Evolutionary conservation across 352 stramenopile genomes (phyloP).

Genomic region (Salisapilia sapeloensis): DNA sequence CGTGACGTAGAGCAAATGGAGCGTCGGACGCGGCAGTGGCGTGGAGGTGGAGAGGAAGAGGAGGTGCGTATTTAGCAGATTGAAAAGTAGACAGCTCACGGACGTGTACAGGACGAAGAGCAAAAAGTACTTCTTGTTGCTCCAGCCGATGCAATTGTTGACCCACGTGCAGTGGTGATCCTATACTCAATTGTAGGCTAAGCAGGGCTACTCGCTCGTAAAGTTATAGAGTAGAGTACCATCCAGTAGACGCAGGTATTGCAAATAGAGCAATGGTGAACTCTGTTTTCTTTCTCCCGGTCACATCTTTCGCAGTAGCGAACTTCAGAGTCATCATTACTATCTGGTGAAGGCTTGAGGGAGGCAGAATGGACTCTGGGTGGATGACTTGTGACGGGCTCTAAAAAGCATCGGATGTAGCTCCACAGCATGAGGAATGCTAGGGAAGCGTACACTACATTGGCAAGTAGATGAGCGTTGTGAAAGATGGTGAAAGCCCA

Average conservation of each 20-base stretch:
- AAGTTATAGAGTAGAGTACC: too few species aligned
- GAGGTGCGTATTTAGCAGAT: constrained; percentile 13
- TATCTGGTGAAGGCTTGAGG: constrained; percentile 5
- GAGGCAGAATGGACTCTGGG: constrained; percentile 4
- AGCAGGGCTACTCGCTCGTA: not conserved
- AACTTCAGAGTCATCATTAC: constrained; percentile 3
- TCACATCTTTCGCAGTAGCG: constrained; percentile 74
- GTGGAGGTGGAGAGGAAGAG: constrained; percentile 8
- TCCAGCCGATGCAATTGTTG: constrained; percentile 69
- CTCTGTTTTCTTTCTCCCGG: constrained; percentile 21
- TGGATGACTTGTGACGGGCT: too few species aligned
- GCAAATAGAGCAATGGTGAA: constrained; percentile 73
- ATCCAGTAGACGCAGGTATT: constrained; percentile 61
- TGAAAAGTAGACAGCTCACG: constrained; percentile 41
- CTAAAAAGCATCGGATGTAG: constrained; percentile 45
- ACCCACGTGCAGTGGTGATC: constrained; percentile 79
- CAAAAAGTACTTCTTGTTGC: constrained; percentile 76
- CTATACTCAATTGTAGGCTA: constrained; percentile 3
- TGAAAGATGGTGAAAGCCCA: constrained; percentile 24
- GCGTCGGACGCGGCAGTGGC: constrained; percentile 1
- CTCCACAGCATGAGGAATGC: constrained; percentile 62
- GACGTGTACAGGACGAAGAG: constrained; percentile 68
- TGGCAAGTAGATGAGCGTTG: constrained; percentile 7
- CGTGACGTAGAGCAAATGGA: constrained; percentile 15
- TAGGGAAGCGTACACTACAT: constrained; percentile 15